Base-by-base conservation (phyloP, 2,329 filamentous ascomycete genomes). In the Beauveria bassiana region DNA sequence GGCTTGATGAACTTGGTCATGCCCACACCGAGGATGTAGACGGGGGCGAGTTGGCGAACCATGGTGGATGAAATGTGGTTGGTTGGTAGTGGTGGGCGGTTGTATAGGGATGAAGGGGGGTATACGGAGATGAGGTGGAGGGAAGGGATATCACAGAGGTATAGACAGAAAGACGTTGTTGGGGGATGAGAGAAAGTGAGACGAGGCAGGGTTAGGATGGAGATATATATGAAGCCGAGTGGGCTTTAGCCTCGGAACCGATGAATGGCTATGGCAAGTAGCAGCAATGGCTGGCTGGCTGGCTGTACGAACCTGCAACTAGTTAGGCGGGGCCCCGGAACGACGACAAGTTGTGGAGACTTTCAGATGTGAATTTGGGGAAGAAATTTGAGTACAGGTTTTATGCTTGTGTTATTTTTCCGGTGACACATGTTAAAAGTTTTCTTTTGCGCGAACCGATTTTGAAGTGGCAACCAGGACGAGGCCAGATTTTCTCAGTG, bases 1-100 rank as follows among this genome's bases (percentile, higher is more conserved):
- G 93, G 93, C 81, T 97, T 97, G 84, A 97, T 93, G 84, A 98
- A 98, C 78, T 96, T 96, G 78, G 93, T 98, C 91, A 98, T 95
- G 79, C 93, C 93, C 68, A 98, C 95, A 79, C 93, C 93, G 64
- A 98, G 86, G 72, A 98, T 90, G 81, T 98, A 98, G 81, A 79
- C 80, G 63, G 81, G 80, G 59, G 79, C 74, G 69, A 80, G 81
- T 68, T 77, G 72, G 69, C 75, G 74, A 53, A 79, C 73, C 81
- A 84, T 84, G 62, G 62, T 73, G 66, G 58, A 3, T 50, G 55
- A 22, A 62, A 62, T 53, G 45, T 20, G 56, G 51, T 45, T 26
- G 22, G 14, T 45, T 24, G 24, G 22, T 38, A 26, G 28, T 24
- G 50, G 42, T 24, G 43, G 34, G 34, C 6, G 34, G 34, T 24